These are phyloP conservation scores for Bipolaris sorokiniana DNA, from an alignment of 2,329 filamentous ascomycete genomes.

Conservation along the genomic window DNA sequence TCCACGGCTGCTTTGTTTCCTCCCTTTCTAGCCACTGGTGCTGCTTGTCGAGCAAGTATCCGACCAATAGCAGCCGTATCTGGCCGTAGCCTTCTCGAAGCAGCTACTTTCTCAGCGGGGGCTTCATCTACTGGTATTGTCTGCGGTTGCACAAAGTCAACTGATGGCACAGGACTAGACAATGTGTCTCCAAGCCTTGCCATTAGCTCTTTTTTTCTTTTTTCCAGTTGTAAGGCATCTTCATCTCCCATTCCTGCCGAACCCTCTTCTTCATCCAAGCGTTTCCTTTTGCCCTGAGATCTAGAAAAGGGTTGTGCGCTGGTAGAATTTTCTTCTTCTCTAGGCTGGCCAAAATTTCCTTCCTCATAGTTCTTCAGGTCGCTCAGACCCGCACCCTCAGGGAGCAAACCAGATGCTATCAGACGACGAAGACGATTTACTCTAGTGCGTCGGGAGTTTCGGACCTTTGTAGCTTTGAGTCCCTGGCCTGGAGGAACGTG, in stretches of 20 bases:
- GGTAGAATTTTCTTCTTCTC: background rate
- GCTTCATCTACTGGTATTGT: background rate
- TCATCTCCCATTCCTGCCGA: constrained; percentile 4
- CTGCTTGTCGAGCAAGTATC: constrained; percentile 40
- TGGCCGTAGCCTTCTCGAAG: constrained; percentile 34
- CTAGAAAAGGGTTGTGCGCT: constrained; percentile 14
- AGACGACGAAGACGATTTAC: constrained; percentile 58
- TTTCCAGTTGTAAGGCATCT: constrained; percentile 27
- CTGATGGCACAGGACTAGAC: background rate
- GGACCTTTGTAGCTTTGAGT: constrained; percentile 57
- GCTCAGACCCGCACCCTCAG: constrained; percentile 56
- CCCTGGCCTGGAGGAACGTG: constrained; percentile 57
- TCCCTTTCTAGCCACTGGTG: constrained; percentile 28
- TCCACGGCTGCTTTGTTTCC: constrained; percentile 27
- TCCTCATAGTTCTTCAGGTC: constrained; percentile 59
- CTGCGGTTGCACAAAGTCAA: constrained; percentile 2
- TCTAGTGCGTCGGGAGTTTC: constrained; percentile 62
- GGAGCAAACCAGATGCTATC: constrained; percentile 61
- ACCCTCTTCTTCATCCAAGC: constrained; percentile 30
- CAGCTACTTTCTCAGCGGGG: constrained; percentile 13
- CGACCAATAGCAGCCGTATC: constrained; percentile 37
- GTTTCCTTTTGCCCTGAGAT: constrained; percentile 32
- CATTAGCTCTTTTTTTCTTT: constrained; percentile 33
- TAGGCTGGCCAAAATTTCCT: constrained; percentile 16
- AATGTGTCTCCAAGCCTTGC: constrained; percentile 20